Base-by-base conservation (phyloP, 2,329 filamentous ascomycete genomes). In the Hysterium pulicare region DNA sequence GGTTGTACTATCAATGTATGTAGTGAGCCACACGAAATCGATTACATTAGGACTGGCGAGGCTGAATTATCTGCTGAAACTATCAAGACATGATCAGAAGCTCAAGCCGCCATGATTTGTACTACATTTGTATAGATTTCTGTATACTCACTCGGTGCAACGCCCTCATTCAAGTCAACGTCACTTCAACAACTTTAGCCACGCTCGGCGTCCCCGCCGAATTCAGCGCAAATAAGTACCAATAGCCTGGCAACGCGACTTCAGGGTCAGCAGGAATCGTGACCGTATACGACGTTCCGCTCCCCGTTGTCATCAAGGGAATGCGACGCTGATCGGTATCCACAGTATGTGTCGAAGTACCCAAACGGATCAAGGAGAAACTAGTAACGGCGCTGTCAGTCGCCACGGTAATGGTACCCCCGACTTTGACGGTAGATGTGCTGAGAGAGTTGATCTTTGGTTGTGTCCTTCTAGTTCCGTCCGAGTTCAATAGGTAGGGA, bases 291-390 rank as follows among this genome's bases (percentile, higher is more conserved):
- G 44, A 58, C 3, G 53, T 62, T 0, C 59, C 59, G n/a, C 51
- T 62, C 0, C 58, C 58, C 28, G 38, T 23, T 3, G 53, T 51
- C 5, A 62, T 46, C 17, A 79, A 57, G 11, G 73, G 65, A 36
- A 82, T 66, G 7, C 78, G 71, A 17, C 79, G 61, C 62, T 81
- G 77, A 55, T 82, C 79, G 0, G 73, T 81, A 50, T 82, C 77
- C 36, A 81, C 70, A 1, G 75, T 72, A 54, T 81, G 78, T 0
- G 79, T 82, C 3, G 66, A 64, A 3, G 67, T 71, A 1, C 76
- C 72, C 34, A 71, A 68, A 5, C 78, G 67, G 21, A 82, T 57
- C 11, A 81, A 54, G 0, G 71, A 66, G 30, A 71, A 70, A 2
- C 55, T 62, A 11, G 52, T 49, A 1, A 59, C 47, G 10, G 45